A percentile compares a stretch with the other conserved stretches of the same genome.
phyloP scores from a whole-genome alignment of 805 yeast genomes.

The Yarrowia deformans region DNA sequence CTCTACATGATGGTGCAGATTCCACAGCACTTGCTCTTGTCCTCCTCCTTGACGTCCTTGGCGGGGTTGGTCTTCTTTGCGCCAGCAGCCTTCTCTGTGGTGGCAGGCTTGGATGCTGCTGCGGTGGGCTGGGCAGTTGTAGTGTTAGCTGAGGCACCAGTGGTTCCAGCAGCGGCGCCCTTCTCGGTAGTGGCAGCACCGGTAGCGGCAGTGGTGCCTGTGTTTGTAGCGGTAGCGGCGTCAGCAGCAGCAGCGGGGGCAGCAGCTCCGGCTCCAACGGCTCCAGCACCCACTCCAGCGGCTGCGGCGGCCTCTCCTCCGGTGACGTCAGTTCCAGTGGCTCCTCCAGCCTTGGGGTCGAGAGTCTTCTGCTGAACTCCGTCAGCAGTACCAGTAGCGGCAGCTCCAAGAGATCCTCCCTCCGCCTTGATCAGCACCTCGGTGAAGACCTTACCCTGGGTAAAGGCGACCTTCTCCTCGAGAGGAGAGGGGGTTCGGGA shows the following conservation, averaged over 20 bases:
- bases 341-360: slow-evolving; percentile 38
- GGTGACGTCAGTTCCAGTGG: not conserved
- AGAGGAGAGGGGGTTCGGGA: slow-evolving; percentile 68
- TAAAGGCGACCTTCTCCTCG: slow-evolving; percentile 67
- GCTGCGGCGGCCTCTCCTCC: slow-evolving; percentile 7
- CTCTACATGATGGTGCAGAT: slow-evolving; percentile 34
- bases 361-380: slow-evolving; percentile 38
- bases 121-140: not conserved
- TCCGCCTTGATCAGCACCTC: slow-evolving; percentile 50
- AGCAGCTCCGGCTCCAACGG: slow-evolving; percentile 12
- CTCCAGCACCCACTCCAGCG: not conserved
- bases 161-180: not conserved
- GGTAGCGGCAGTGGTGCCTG: not conserved
- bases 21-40: slow-evolving; percentile 41
- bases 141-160: not conserved
- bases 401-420: slow-evolving; percentile 40
- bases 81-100: slow-evolving; percentile 5
- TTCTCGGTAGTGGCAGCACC: not conserved
- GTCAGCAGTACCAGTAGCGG: not conserved
- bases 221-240: not conserved
- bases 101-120: not conserved
- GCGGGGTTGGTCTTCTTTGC: slow-evolving; percentile 33
- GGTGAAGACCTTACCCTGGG: slow-evolving; percentile 73
- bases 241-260: not conserved
- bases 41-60: slow-evolving; percentile 39